phyloP scores from a whole-genome alignment of 2,329 filamentous ascomycete genomes.

The Calonectria pteridis region DNA sequence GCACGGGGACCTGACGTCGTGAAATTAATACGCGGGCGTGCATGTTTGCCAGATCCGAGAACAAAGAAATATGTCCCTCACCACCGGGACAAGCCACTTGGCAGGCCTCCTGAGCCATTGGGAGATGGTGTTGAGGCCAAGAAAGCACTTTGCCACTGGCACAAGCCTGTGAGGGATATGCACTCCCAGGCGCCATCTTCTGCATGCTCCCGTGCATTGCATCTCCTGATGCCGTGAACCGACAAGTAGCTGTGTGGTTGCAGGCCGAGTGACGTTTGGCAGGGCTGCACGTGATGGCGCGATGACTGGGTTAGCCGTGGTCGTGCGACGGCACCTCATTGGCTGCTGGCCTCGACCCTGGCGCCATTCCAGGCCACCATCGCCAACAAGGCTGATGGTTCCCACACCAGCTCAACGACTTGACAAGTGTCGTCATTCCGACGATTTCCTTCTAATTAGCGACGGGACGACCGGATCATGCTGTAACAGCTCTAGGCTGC shows the following conservation, averaged over 20 bases:
- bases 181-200: too few relatives aligned
- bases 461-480: conserved; percentile 17
- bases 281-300: conserved; percentile 28
- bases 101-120: neutral
- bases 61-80: conserved; percentile 44
- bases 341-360: conserved; percentile 21
- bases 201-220: neutral
- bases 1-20: neutral
- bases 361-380: conserved; percentile 30
- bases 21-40: conserved; percentile 27
- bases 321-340: conserved; percentile 27
- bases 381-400: conserved; percentile 41
- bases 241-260: neutral
- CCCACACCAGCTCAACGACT: conserved; percentile 29
- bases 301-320: conserved; percentile 19
- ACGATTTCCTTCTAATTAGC: conserved; percentile 5
- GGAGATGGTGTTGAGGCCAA: neutral
- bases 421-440: conserved; percentile 40
- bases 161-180: neutral
- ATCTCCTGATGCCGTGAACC: neutral
- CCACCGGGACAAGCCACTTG: conserved; percentile 21
- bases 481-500: conserved; percentile 27
- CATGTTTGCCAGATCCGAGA: conserved; percentile 42
- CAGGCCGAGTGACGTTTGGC: neutral
- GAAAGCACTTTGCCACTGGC: neutral